phyloP scores from a whole-genome alignment of 2,329 filamentous ascomycete species.

The Scleromitrula shiraiana region DNA sequence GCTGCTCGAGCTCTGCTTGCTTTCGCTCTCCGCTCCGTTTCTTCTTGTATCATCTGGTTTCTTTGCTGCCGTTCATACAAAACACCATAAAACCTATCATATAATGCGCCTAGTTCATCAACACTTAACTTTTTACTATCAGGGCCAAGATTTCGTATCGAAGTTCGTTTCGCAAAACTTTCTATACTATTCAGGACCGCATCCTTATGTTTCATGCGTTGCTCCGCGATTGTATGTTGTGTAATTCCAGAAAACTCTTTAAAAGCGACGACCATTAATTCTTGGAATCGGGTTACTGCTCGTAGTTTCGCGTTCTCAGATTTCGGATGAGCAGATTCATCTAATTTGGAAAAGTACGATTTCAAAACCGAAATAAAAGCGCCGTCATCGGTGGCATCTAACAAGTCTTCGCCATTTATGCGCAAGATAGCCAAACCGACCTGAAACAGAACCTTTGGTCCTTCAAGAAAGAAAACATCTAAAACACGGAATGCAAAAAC shows the following conservation, averaged over 20 bases:
- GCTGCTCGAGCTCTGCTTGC: constrained; percentile 48
- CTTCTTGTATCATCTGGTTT: constrained; percentile 67
- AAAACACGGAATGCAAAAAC: constrained; percentile 95
- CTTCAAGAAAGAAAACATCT: constrained; percentile 97
- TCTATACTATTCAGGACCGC: constrained; percentile 93
- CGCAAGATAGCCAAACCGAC: constrained; percentile 92
- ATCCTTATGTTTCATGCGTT: constrained; percentile 87
- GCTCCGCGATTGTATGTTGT: constrained; percentile 81
- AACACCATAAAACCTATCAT: constrained; percentile 88
- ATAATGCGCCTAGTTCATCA: constrained; percentile 81
- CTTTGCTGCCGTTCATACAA: constrained; percentile 88
- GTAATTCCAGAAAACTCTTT: constrained; percentile 97
- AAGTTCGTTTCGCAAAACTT: constrained; percentile 93
- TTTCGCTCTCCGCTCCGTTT: constrained; percentile 58
- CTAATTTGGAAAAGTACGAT: constrained; percentile 83
- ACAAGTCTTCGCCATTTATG: constrained; percentile 91
- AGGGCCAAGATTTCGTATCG: constrained; percentile 88
- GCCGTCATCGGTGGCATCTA: constrained; percentile 90
- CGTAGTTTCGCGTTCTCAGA: constrained; percentile 92
- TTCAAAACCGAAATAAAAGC: constrained; percentile 96
- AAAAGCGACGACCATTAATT: constrained; percentile 98
- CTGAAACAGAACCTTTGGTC: constrained; percentile 94
- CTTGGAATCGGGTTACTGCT: constrained; percentile 91
- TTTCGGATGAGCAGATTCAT: constrained; percentile 91
- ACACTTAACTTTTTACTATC: constrained; percentile 86